Evolutionary conservation across 306 rosid species (phyloP).

Genomic region (Rubus idaeus): DNA sequence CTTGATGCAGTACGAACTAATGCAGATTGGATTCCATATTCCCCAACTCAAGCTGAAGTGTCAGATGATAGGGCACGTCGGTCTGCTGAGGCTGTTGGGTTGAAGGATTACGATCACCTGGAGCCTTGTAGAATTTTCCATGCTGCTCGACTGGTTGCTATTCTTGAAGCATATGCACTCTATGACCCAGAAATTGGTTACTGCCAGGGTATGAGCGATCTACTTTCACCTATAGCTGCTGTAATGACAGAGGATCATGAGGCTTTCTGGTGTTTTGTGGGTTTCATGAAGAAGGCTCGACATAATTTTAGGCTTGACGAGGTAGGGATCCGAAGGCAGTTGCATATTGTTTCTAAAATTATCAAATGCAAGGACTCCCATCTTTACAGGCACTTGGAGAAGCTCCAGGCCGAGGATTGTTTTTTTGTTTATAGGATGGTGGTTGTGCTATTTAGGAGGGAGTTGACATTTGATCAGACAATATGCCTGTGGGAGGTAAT

Average conservation of each 20-base stretch:
- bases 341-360: conserved; percentile 74
- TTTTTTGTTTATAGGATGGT: conserved; percentile 98
- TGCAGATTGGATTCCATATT: conserved; percentile 76
- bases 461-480: conserved; percentile 92
- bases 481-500: conserved; percentile 98
- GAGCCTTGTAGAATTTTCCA: conserved; percentile 84
- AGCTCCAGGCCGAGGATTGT: conserved; percentile 98
- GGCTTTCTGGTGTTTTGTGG: conserved; percentile 99
- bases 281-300: conserved; percentile 98
- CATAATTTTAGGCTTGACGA: conserved; percentile 98
- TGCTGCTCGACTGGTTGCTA: conserved; percentile 91
- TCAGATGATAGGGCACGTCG: conserved; percentile 63
- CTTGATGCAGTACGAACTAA: conserved; percentile 96
- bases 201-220: conserved; percentile 99
- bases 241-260: conserved; percentile 86
- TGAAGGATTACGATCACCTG: conserved; percentile 89
- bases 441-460: conserved; percentile 95
- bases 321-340: conserved; percentile 94
- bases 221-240: conserved; percentile 84
- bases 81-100: conserved; percentile 84
- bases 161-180: conserved; percentile 96
- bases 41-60: conserved; percentile 65
- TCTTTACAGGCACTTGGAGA: conserved; percentile 87
- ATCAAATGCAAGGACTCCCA: conserved; percentile 85
- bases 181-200: conserved; percentile 96